Base-by-base conservation (phyloP, 2,329 filamentous ascomycete genomes). In the Penicillium sp. region DNA sequence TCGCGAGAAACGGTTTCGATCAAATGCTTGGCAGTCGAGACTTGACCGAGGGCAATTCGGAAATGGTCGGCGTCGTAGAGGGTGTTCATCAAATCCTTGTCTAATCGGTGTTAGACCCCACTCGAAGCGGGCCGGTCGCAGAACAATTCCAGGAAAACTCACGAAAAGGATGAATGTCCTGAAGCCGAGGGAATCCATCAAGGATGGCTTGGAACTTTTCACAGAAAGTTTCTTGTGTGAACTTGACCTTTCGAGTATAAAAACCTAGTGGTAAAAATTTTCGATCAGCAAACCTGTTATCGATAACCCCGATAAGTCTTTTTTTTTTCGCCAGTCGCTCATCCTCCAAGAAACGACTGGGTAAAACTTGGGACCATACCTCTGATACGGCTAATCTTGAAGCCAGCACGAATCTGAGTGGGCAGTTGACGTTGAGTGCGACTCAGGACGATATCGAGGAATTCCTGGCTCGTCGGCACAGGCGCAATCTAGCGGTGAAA, bases 1-100 rank as follows among this genome's bases (percentile, higher is more conserved):
- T 98, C 92, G 61, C 92, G 80, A 44, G 86, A 84, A 47, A 98
- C 92, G 37, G 89, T 93, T 75, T 98, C 92, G 39, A 98, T 93
- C 50, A 96, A 72, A 60, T 93, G 85, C 72, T 95, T 96, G 35
- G 92, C 92, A 3, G 92, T 96, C 29, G 88, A 93, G 30, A 98
- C 73, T 67, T 96, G 92, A 44, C 92, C 93, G 23, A 98, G 83
- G 23, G 93, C 92, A 57, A 98, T 96, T 56, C 85, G 81, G 74
- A 96, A 96, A 65, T 95, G 88, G 73, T 98, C 90, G 65, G 87
- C 86, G 79, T 95, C 90, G 74, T 96, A 98, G 30, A 98, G 82
- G 13, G 92, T 96, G 72, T 98, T 96, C 71, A 98, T 83, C 60
- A 93, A 72, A 69, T 88, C 82, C 70, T 84, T 82, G 71, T 83